These are phyloP conservation scores for Punica granatum DNA, from an alignment of 345 rosid genomes.

Conservation along the genomic window DNA sequence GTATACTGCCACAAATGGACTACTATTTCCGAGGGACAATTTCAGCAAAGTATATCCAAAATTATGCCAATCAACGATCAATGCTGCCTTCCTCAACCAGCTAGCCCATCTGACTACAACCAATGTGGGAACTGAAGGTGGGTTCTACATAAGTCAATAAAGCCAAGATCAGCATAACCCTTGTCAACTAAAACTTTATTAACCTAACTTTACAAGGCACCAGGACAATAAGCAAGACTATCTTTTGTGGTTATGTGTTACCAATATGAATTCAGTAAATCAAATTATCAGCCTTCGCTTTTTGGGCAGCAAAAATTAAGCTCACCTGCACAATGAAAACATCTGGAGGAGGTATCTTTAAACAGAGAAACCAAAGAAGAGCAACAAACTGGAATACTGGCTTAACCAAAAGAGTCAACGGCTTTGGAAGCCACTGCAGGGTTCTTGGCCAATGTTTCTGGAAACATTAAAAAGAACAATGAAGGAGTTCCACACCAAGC, in stretches of 20 bases:
- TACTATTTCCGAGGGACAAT: constrained; percentile 82
- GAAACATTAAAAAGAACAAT: constrained; percentile 1
- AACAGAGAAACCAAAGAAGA: constrained; percentile 83
- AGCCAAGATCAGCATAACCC: neutral
- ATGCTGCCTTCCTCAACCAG: constrained; percentile 57
- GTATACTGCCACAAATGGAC: constrained; percentile 65
- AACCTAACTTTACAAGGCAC: neutral
- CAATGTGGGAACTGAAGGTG: constrained; percentile 91
- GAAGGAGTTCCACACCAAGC: neutral
- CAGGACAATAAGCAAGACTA: neutral
- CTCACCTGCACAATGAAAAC: constrained; percentile 83
- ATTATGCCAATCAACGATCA: constrained; percentile 94
- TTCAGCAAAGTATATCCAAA: constrained; percentile 91
- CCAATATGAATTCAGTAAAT: neutral
- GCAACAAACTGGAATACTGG: constrained; percentile 65
- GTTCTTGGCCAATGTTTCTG: constrained; percentile 61
- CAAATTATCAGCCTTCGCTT: neutral
- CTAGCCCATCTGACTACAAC: constrained; percentile 91
- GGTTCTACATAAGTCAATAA: constrained; percentile 51
- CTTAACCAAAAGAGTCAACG: constrained; percentile 66
- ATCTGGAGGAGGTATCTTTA: constrained; percentile 70
- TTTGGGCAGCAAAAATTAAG: neutral
- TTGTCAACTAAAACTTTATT: neutral
- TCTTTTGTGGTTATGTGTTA: neutral
- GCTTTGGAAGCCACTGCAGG: constrained; percentile 46